Base-by-base conservation (phyloP, 805 yeast genomes). In the Komagataella ulmi region DNA sequence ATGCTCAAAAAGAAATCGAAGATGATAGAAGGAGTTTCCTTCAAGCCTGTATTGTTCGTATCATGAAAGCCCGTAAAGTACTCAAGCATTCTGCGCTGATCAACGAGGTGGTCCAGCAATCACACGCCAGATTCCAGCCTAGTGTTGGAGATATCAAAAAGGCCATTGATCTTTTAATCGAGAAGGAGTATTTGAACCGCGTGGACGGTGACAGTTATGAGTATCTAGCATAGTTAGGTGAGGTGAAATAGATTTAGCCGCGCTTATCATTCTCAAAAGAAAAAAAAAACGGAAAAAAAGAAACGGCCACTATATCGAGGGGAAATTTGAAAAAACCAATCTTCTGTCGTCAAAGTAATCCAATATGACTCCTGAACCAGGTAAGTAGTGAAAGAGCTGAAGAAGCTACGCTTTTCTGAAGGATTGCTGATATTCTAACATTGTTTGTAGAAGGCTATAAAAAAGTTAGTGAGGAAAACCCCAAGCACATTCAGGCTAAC, bases 31-130 rank as follows among this genome's bases (percentile, higher is more conserved):
- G 84, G 67, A 81, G 85, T 62, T 83, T 83, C 68, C 73, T 93
- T 59, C 87, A 88, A 62, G 97, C 98, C 2, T 87, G 96, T 61
- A 88, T 93, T 67, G 98, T 91, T 45, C 78, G 99, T 60, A 87
- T 91, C 62, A 93, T 91, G 98, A 91, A 91, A 71, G 90, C 97
- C 1, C 77, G 97, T 62, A 86, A 89, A 65, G 75, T 74, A 47
- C 72, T 88, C 59, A 79, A 80, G 56, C 97, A 90, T 63, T 85
- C 83, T 49, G 83, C 81, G 52, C 75, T 91, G 60, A 82, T 89
- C 46, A 87, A 85, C 59, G 98, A 91, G 65, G 91, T 90, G 46
- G 82, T 88, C 59, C 85, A 87, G 54, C 96, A 88, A 63, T 80
- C 96, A 3, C 69, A 66, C 48, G 72, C 79, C 49, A 76, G 98